A percentile compares a stretch with the other conserved stretches of the same genome.
phyloP scores from a whole-genome alignment of 139 green algal genomes.

The Auxenochlorella protothecoides region DNA sequence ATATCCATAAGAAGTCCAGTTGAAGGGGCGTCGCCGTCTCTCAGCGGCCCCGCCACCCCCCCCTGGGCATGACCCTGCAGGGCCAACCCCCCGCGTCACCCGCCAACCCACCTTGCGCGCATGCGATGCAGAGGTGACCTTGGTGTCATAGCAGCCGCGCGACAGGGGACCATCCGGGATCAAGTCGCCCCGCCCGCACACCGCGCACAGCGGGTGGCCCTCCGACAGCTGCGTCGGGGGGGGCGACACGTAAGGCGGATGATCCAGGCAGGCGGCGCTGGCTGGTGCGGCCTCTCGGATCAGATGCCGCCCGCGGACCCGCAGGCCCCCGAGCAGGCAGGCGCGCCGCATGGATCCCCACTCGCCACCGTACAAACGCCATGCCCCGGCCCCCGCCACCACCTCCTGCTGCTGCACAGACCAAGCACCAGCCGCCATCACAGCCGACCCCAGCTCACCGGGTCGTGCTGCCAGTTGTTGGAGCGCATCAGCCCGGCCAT shows the following conservation, averaged over 20 bases:
- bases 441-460: not conserved
- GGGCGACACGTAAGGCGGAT: not conserved
- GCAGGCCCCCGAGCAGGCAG: not conserved
- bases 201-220: conserved; percentile 29
- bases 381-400: too few relatives aligned
- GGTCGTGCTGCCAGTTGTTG: conserved; percentile 46
- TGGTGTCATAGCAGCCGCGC: conserved; percentile 55
- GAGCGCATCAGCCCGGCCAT: conserved; percentile 52
- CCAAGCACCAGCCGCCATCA: too few relatives aligned
- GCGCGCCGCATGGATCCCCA: too few relatives aligned
- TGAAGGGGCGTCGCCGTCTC: not conserved
- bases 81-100: not conserved
- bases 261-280: not conserved
- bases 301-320: not conserved
- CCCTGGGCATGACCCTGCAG: not conserved
- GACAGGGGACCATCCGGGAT: conserved; percentile 22
- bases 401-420: too few relatives aligned
- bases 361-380: too few relatives aligned
- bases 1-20: not conserved
- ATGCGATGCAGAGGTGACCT: conserved; percentile 39
- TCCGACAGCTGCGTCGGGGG: conserved; percentile 10
- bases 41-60: not conserved
- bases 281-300: not conserved
- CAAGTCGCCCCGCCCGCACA: conserved; percentile 55
- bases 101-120: conserved; percentile 17